Conservation (phyloP, 306 rosid species). For the Castanea mollissima region DNA sequence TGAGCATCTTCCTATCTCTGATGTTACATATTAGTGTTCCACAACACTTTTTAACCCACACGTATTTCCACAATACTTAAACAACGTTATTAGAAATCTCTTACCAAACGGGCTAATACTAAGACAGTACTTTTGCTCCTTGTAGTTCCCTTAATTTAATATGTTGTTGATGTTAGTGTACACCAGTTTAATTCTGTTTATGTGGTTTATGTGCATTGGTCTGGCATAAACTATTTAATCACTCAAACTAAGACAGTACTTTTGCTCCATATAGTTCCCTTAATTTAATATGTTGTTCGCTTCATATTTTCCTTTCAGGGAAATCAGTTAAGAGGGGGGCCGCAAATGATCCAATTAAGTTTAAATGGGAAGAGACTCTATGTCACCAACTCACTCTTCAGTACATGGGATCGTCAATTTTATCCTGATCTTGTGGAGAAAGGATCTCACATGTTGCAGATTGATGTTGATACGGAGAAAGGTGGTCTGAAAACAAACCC, state of each 20-base stretch:
- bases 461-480: constrained; percentile 69
- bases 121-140: neutral
- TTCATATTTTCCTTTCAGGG: constrained; percentile 47
- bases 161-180: too few relatives aligned
- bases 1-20: neutral
- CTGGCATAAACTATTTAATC: neutral
- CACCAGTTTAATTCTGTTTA: too few relatives aligned
- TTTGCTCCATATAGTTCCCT: neutral
- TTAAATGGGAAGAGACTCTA: constrained; percentile 88
- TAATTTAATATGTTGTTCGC: too few relatives aligned
- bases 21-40: neutral
- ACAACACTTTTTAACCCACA: too few relatives aligned
- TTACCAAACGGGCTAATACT: neutral
- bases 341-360: constrained; percentile 92
- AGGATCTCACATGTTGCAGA: constrained; percentile 87
- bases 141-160: neutral
- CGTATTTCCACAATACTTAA: too few relatives aligned
- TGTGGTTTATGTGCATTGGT: too few relatives aligned
- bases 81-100: too few relatives aligned
- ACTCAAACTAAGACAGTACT: neutral
- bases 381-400: constrained; percentile 82
- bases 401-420: constrained; percentile 87
- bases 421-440: constrained; percentile 67
- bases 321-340: constrained; percentile 74
- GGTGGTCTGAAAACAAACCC: constrained; percentile 79